These are phyloP conservation scores for Cymodocea nodosa DNA, from an alignment of 116 monocot species.

Conservation along the genomic window DNA sequence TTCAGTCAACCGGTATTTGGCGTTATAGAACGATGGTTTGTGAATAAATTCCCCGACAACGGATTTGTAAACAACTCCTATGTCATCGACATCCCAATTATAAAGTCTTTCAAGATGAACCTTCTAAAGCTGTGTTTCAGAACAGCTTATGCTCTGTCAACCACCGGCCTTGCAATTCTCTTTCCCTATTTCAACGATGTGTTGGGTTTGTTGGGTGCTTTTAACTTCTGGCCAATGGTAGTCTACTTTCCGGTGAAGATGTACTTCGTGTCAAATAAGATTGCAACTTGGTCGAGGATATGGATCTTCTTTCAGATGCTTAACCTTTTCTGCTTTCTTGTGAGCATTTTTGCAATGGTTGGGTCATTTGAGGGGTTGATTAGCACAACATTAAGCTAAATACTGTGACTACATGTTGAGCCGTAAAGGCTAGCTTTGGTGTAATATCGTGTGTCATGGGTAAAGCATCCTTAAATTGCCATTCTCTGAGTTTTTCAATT, in stretches of 20 bases:
- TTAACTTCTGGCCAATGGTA: slow-evolving; percentile 63
- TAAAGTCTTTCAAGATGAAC: no score
- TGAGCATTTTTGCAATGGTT: slow-evolving; percentile 39
- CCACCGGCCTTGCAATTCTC: slow-evolving; percentile 40
- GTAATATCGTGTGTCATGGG: no score
- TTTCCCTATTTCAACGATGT: slow-evolving; percentile 77
- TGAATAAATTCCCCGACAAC: slow-evolving; percentile 14
- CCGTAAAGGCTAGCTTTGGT: no score
- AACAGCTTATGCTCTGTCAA: slow-evolving; percentile 34
- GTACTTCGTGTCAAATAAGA: slow-evolving; percentile 57
- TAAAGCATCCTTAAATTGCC: no score
- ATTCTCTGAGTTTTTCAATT: no score
- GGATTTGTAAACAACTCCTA: slow-evolving; percentile 37
- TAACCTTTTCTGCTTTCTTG: slow-evolving; percentile 29
- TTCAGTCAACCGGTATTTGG: no score
- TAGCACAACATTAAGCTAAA: no score
- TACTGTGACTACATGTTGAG: no score
- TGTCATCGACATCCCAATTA: neutral
- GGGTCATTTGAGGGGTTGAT: slow-evolving; percentile 54
- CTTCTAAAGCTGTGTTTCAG: slow-evolving; percentile 30
- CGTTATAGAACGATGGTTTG: no score
- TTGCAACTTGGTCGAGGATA: slow-evolving; percentile 30
- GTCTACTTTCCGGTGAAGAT: slow-evolving; percentile 78
- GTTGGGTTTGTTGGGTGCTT: slow-evolving; percentile 39
- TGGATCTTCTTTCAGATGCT: slow-evolving; percentile 46